Evolutionary conservation across 345 rosid species (phyloP).

Genomic region (Orychophragmus violaceus): DNA sequence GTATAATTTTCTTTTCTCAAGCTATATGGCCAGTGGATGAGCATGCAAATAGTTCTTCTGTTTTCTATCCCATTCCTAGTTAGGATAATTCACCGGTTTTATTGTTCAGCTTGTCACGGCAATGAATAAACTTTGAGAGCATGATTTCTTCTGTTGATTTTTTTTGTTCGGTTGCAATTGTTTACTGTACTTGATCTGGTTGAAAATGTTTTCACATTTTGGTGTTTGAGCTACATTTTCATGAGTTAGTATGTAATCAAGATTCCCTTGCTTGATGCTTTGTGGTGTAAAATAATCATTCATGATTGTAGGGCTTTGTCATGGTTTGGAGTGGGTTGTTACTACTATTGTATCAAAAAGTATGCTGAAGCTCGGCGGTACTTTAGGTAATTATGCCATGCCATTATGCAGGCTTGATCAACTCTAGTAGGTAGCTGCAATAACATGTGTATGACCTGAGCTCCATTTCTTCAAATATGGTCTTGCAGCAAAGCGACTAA

Average conservation of each 20-base stretch:
- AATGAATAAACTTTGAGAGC: not conserved
- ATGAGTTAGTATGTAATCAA: not conserved
- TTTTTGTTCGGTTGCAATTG: not conserved
- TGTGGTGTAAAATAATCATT: slow-evolving; percentile 3
- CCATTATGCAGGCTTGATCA: slow-evolving; percentile 2
- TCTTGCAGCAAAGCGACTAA: slow-evolving; percentile 73
- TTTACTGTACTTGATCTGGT: not conserved
- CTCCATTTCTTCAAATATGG: not conserved
- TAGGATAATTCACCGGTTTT: not conserved
- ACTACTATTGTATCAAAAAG: slow-evolving; percentile 78
- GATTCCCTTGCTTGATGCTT: slow-evolving; percentile 2
- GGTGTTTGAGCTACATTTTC: slow-evolving; percentile 1
- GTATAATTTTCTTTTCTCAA: slow-evolving; percentile 19
- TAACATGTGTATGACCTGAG: not conserved
- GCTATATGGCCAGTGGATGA: not conserved
- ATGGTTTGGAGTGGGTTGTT: slow-evolving; percentile 88
- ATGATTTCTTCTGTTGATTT: not conserved
- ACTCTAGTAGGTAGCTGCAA: not conserved
- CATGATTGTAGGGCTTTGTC: slow-evolving; percentile 72
- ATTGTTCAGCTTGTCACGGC: not conserved
- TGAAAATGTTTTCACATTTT: not conserved
- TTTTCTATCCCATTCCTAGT: not conserved
- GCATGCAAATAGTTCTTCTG: not conserved
- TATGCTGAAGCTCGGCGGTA: slow-evolving; percentile 79
- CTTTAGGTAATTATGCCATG: slow-evolving; percentile 55